Conservation (phyloP, 176 grass and related monocot genomes). For the Eragrostis curvula region DNA sequence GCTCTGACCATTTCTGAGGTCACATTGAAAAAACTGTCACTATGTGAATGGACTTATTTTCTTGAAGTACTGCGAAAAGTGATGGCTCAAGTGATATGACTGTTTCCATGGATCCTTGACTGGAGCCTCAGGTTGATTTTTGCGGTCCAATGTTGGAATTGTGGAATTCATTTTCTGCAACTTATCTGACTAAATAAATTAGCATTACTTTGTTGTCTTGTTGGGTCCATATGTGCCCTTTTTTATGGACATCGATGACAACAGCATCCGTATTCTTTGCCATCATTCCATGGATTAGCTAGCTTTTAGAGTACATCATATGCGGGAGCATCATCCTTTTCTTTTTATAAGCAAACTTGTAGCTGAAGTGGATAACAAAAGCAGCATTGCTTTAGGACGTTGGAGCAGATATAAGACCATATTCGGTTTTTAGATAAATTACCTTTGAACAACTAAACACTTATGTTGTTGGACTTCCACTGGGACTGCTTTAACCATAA, state of each 20-base stretch:
- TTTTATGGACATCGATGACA: background rate
- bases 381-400: background rate
- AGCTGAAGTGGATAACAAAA: slow-evolving; percentile 16
- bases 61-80: background rate
- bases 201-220: background rate
- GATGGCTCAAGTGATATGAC: slow-evolving; percentile 17
- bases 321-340: background rate
- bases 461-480: background rate
- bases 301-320: background rate
- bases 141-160: background rate
- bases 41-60: slow-evolving; percentile 14
- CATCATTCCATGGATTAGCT: background rate
- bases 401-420: background rate
- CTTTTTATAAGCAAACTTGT: slow-evolving; percentile 2
- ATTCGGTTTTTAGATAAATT: slow-evolving; percentile 3
- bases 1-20: slow-evolving; percentile 24
- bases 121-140: slow-evolving; percentile 29
- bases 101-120: slow-evolving; percentile 28
- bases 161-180: background rate
- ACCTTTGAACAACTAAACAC: background rate
- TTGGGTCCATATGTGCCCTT: background rate
- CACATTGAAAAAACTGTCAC: background rate
- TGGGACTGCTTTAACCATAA: background rate
- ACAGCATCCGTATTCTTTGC: background rate
- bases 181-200: background rate